Evolutionary conservation across 805 yeast genomes (phyloP).

Genomic region (Wickerhamomyces bovis): DNA sequence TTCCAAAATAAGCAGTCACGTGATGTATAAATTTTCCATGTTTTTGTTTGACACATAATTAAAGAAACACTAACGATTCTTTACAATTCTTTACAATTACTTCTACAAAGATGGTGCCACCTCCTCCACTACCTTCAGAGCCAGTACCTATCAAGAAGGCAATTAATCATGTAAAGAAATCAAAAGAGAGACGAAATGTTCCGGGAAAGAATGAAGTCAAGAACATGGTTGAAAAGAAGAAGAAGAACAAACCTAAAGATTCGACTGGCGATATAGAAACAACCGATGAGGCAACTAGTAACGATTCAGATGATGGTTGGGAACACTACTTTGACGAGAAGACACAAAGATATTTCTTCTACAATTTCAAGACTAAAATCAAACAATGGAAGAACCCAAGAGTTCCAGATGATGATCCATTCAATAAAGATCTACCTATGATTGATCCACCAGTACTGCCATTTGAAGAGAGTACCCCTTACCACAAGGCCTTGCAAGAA

Average conservation of each 20-base stretch:
- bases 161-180: too few species aligned
- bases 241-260: not conserved
- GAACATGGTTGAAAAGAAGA: not conserved
- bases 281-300: not conserved
- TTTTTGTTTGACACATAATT: not conserved
- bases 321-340: constrained; percentile 7
- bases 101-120: not conserved
- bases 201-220: not conserved
- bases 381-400: constrained; percentile 14
- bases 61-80: too few species aligned
- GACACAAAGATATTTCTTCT: constrained; percentile 7
- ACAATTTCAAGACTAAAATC: constrained; percentile 3
- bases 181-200: too few species aligned
- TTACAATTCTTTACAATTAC: too few species aligned
- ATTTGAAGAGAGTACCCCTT: constrained; percentile 1
- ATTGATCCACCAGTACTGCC: constrained; percentile 11
- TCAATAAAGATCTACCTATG: constrained; percentile 7
- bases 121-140: not conserved
- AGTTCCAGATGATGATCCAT: constrained; percentile 4
- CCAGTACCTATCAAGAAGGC: not conserved
- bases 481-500: not conserved
- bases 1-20: too few species aligned
- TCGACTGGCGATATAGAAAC: too few species aligned
- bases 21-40: too few species aligned
- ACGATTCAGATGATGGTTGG: constrained; percentile 11